Evolutionary conservation across 768 basidiomycete species (phyloP).

Genomic region (Leccinum longicurvipes): DNA sequence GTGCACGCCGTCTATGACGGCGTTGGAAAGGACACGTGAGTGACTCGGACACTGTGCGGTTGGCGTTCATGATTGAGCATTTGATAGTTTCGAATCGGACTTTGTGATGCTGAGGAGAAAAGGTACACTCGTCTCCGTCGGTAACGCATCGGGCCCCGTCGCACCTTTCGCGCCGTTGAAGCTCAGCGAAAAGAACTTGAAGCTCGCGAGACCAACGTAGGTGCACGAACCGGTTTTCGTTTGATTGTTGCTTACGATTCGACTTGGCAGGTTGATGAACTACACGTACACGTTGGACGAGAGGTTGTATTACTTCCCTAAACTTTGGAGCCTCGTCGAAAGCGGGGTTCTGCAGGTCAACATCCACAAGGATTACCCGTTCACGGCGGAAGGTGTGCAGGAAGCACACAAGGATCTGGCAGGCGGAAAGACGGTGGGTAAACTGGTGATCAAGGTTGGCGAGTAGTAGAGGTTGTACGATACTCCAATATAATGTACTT

Average conservation of each 20-base stretch:
- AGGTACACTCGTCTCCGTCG: slow-evolving; percentile 86
- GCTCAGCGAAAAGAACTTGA: slow-evolving; percentile 79
- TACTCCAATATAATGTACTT: background rate
- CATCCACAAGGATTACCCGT: slow-evolving; percentile 78
- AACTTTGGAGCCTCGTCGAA: slow-evolving; percentile 61
- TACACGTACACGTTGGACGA: slow-evolving; percentile 78
- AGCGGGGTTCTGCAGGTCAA: slow-evolving; percentile 60
- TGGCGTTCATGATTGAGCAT: slow-evolving; percentile 3
- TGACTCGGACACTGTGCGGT: slow-evolving; percentile 7
- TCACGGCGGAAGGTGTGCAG: slow-evolving; percentile 75
- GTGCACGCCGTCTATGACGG: slow-evolving; percentile 91
- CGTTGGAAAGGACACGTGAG: slow-evolving; percentile 94
- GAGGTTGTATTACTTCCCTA: slow-evolving; percentile 56
- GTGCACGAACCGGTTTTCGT: slow-evolving; percentile 12
- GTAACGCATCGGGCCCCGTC: slow-evolving; percentile 88
- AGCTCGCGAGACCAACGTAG: slow-evolving; percentile 70
- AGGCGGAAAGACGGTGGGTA: slow-evolving; percentile 78
- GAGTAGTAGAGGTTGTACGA: background rate
- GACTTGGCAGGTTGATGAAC: slow-evolving; percentile 54
- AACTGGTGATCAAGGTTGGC: slow-evolving; percentile 73
- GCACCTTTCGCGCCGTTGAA: slow-evolving; percentile 71
- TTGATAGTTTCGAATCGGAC: slow-evolving; percentile 65
- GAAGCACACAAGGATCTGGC: slow-evolving; percentile 78
- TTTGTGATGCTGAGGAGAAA: slow-evolving; percentile 81
- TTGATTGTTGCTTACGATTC: slow-evolving; percentile 5